Evolutionary conservation across 2,329 filamentous ascomycete genomes (phyloP).

Genomic region (Hymenoscyphus linearis): DNA sequence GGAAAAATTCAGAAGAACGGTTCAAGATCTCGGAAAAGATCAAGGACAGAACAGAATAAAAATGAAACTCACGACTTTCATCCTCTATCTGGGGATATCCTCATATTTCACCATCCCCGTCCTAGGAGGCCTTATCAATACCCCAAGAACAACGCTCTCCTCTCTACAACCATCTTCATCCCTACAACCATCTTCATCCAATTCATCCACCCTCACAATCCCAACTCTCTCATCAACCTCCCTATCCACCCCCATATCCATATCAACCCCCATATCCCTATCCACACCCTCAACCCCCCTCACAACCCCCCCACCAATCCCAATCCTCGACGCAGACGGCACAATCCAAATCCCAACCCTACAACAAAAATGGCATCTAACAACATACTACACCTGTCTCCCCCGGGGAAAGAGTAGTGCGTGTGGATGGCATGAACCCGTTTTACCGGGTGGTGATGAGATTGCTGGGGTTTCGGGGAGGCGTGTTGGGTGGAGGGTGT

Average conservation of each 20-base stretch:
- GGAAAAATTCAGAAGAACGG: not conserved
- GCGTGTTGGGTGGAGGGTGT: not conserved
- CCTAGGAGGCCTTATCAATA: not conserved
- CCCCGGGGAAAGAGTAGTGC: constrained; percentile 17
- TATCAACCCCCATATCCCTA: not conserved
- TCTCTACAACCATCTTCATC: not conserved
- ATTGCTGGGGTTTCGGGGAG: constrained; percentile 21
- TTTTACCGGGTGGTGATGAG: constrained; percentile 27
- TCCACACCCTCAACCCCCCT: not conserved
- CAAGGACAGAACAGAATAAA: not conserved
- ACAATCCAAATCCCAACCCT: constrained; percentile 2
- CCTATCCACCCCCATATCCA: not conserved
- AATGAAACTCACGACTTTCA: not conserved
- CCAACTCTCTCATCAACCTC: not conserved
- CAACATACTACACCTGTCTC: constrained; percentile 28
- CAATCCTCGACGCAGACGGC: constrained; percentile 22
- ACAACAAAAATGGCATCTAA: constrained; percentile 28
- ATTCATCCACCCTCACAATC: not conserved
- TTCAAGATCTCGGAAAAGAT: not conserved
- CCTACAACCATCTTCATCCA: too few relatives aligned
- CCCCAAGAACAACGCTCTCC: not conserved
- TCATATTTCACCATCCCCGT: too few relatives aligned
- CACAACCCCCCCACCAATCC: not conserved
- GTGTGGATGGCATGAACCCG: constrained; percentile 29
- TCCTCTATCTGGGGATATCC: not conserved